These are phyloP conservation scores for Deinandra increscens DNA, from an alignment of 129 eudicot genomes.

Conservation along the genomic window DNA sequence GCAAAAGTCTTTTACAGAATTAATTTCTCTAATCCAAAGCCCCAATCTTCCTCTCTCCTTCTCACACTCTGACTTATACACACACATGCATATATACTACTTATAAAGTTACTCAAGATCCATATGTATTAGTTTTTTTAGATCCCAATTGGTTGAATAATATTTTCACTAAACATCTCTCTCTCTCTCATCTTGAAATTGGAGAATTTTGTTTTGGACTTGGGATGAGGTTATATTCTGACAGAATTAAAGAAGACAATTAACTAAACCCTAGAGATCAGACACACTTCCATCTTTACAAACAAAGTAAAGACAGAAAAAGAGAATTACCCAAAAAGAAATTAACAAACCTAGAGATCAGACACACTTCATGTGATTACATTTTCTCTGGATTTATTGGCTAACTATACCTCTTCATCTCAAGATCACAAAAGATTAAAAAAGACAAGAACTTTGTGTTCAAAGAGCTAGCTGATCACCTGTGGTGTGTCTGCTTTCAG, in stretches of 20 bases:
- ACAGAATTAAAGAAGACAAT: slow-evolving; percentile 7
- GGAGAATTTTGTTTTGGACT: slow-evolving; percentile 11
- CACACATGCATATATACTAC: slow-evolving; percentile 13
- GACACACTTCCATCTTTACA: slow-evolving; percentile 30
- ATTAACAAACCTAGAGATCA: slow-evolving; percentile 18
- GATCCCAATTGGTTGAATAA: slow-evolving; percentile 3
- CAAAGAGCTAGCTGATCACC: slow-evolving; percentile 24
- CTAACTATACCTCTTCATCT: slow-evolving; percentile 27
- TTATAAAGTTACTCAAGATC: slow-evolving; percentile 15
- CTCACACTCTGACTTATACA: slow-evolving; percentile 14
- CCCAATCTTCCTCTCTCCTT: slow-evolving; percentile 24
- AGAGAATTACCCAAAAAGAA: slow-evolving; percentile 28
- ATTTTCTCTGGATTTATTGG: slow-evolving; percentile 30
- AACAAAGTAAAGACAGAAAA: slow-evolving; percentile 28
- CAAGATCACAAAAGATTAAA: slow-evolving; percentile 29
- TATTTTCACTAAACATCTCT: slow-evolving; percentile 10
- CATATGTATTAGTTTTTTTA: slow-evolving; percentile 1
- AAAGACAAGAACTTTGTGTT: slow-evolving; percentile 35
- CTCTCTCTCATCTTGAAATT: background rate
- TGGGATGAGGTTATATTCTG: slow-evolving; percentile 31
- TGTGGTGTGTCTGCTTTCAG: slow-evolving; percentile 20
- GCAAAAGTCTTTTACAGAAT: slow-evolving; percentile 25
- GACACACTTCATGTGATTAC: slow-evolving; percentile 33
- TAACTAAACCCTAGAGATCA: slow-evolving; percentile 53
- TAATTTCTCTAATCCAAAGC: slow-evolving; percentile 13